Percentiles rank a stretch among this genome's conserved stretches.
These are phyloP conservation scores for Lentinus tigrinus DNA, from an alignment of 768 basidiomycete genomes.

Conservation along the genomic window DNA sequence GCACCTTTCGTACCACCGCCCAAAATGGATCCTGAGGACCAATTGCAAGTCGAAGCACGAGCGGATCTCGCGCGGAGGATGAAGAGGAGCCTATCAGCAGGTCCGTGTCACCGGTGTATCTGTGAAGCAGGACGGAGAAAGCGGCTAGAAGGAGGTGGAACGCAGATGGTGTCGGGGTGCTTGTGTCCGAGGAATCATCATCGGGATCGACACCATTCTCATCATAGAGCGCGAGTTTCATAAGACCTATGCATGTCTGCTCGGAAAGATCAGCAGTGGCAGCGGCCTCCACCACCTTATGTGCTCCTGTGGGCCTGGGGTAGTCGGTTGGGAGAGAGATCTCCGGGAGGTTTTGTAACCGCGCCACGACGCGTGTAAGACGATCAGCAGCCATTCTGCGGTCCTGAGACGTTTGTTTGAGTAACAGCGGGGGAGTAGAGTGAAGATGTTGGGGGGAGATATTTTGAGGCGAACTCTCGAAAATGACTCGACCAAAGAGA, in stretches of 20 bases:
- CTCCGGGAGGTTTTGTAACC: slow-evolving; percentile 80
- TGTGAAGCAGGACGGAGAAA: slow-evolving; percentile 86
- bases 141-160: slow-evolving; percentile 93
- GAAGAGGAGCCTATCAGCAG: slow-evolving; percentile 90
- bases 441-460: background rate
- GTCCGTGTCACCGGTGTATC: slow-evolving; percentile 95
- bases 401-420: background rate
- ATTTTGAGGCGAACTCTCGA: background rate
- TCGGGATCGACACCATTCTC: slow-evolving; percentile 57
- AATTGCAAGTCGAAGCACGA: slow-evolving; percentile 80
- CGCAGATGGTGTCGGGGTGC: slow-evolving; percentile 70
- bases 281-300: slow-evolving; percentile 83
- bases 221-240: slow-evolving; percentile 77
- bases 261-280: slow-evolving; percentile 70
- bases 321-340: slow-evolving; percentile 96
- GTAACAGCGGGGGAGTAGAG: background rate
- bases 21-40: slow-evolving; percentile 88
- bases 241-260: slow-evolving; percentile 71
- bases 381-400: slow-evolving; percentile 23
- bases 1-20: slow-evolving; percentile 82
- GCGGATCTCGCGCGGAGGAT: slow-evolving; percentile 67
- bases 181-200: slow-evolving; percentile 30
- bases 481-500: background rate
- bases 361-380: slow-evolving; percentile 53
- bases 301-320: slow-evolving; percentile 71